A percentile compares a stretch with the other conserved stretches of the same genome.
Evolutionary conservation across 495 filamentous ascomycete species (phyloP).

Genomic region (Poronia punctata): DNA sequence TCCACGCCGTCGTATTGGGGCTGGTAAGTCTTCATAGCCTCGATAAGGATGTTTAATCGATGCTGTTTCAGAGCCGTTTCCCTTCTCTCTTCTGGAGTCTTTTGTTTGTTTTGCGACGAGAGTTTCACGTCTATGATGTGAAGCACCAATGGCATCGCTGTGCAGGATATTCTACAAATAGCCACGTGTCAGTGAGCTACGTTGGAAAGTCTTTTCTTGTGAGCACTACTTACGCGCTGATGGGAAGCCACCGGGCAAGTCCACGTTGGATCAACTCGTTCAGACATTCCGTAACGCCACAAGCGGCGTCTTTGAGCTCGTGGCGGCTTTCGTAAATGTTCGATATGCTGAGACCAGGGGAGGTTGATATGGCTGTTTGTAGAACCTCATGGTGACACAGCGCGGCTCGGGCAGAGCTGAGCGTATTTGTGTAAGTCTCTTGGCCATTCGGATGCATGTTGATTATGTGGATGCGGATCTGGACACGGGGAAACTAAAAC

Average conservation of each 20-base stretch:
- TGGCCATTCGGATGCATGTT: too few species aligned
- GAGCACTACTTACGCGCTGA: constrained; percentile 24
- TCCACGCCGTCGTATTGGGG: constrained; percentile 30
- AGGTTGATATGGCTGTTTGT: constrained; percentile 21
- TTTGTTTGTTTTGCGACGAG: constrained; percentile 21
- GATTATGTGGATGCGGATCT: too few species aligned
- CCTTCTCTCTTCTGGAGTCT: constrained; percentile 10
- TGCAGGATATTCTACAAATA: constrained; percentile 24
- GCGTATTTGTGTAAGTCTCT: constrained; percentile 7
- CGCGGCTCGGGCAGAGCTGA: constrained; percentile 25
- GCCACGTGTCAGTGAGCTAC: too few species aligned
- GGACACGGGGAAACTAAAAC: too few species aligned
- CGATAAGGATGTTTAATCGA: constrained; percentile 30
- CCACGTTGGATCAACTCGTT: constrained; percentile 26
- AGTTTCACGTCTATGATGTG: constrained; percentile 30
- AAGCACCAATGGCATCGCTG: constrained; percentile 25
- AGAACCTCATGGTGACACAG: constrained; percentile 28
- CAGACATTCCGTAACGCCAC: constrained; percentile 27
- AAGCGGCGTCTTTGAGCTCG: constrained; percentile 27
- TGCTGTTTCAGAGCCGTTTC: constrained; percentile 24
- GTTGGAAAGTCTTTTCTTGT: background rate
- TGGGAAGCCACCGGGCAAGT: constrained; percentile 26
- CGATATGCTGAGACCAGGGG: constrained; percentile 19
- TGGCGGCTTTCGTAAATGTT: constrained; percentile 29
- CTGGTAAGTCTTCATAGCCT: constrained; percentile 31